Evolutionary conservation across 2,329 filamentous ascomycete species (phyloP).

Genomic region (Aspergillus hiratsukae): DNA sequence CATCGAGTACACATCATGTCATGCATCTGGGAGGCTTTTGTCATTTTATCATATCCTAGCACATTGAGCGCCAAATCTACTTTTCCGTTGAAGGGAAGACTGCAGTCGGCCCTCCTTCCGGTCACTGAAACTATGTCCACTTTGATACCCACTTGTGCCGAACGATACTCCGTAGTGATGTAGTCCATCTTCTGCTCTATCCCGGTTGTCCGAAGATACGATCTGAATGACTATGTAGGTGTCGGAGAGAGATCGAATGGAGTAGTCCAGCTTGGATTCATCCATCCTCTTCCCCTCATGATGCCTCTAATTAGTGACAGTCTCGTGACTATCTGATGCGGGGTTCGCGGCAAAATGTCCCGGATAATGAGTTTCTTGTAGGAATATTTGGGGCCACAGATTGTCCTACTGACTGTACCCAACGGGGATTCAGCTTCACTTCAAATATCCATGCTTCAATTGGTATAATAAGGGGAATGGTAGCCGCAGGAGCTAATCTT

Average conservation of each 20-base stretch:
- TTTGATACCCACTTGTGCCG: neutral
- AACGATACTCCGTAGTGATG: neutral
- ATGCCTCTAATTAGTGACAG: neutral
- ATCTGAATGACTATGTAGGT: neutral
- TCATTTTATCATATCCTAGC: conserved; percentile 9
- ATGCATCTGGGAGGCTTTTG: conserved; percentile 36
- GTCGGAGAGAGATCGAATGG: too few species aligned
- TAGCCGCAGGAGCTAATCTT: neutral
- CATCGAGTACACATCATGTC: conserved; percentile 25
- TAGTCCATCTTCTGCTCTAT: neutral
- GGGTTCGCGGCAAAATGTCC: neutral
- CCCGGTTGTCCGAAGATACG: neutral
- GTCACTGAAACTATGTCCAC: neutral
- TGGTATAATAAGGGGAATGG: neutral
- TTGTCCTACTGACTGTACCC: neutral
- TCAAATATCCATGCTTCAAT: neutral
- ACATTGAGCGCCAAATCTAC: neutral
- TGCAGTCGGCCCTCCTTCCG: neutral
- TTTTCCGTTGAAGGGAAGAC: neutral
- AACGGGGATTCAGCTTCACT: too few species aligned
- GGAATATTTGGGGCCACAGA: neutral
- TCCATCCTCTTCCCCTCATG: neutral
- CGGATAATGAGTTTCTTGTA: neutral
- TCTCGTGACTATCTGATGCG: neutral
- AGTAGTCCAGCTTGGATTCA: too few species aligned